Conservation (phyloP, 2,329 filamentous ascomycete genomes). For the Atkinsonella texensis region DNA sequence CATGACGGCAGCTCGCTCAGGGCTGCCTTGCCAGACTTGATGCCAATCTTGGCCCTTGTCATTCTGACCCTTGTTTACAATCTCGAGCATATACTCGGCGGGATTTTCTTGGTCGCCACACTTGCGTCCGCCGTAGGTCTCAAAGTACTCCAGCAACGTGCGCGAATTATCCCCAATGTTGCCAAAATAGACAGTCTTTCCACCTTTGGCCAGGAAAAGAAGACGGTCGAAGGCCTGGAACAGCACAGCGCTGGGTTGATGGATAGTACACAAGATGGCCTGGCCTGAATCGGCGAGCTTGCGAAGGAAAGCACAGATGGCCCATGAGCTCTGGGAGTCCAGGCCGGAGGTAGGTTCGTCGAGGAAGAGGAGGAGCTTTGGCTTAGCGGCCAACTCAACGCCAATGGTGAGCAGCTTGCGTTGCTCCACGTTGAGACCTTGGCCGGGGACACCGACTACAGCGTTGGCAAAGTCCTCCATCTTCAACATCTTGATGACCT, state of each 20-base stretch:
- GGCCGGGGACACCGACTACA: slow-evolving; percentile 50
- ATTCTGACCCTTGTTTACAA: slow-evolving; percentile 30
- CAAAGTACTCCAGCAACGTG: slow-evolving; percentile 51
- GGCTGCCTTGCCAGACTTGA: slow-evolving; percentile 46
- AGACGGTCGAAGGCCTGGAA: slow-evolving; percentile 48
- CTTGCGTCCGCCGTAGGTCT: slow-evolving; percentile 46
- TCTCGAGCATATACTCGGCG: slow-evolving; percentile 62
- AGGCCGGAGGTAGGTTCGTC: slow-evolving; percentile 51
- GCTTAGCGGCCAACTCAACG: slow-evolving; percentile 45
- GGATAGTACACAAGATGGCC: slow-evolving; percentile 42
- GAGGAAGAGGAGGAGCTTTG: slow-evolving; percentile 47
- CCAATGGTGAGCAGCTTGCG: slow-evolving; percentile 51
- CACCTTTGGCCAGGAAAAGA: slow-evolving; percentile 51
- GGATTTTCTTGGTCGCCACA: slow-evolving; percentile 56
- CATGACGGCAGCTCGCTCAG: slow-evolving; percentile 38
- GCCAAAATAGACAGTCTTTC: slow-evolving; percentile 58
- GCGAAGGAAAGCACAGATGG: slow-evolving; percentile 48
- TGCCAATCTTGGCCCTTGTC: slow-evolving; percentile 48
- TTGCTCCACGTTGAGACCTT: slow-evolving; percentile 49
- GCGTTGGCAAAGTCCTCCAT: slow-evolving; percentile 57
- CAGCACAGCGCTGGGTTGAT: slow-evolving; percentile 41
- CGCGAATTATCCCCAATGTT: slow-evolving; percentile 49
- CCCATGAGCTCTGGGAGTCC: slow-evolving; percentile 51
- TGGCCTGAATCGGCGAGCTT: slow-evolving; percentile 46
- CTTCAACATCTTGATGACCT: slow-evolving; percentile 53